These are phyloP conservation scores for Pleurozium schreberi DNA, from an alignment of 225 moss, liverwort and hornwort genomes.

Conservation along the genomic window DNA sequence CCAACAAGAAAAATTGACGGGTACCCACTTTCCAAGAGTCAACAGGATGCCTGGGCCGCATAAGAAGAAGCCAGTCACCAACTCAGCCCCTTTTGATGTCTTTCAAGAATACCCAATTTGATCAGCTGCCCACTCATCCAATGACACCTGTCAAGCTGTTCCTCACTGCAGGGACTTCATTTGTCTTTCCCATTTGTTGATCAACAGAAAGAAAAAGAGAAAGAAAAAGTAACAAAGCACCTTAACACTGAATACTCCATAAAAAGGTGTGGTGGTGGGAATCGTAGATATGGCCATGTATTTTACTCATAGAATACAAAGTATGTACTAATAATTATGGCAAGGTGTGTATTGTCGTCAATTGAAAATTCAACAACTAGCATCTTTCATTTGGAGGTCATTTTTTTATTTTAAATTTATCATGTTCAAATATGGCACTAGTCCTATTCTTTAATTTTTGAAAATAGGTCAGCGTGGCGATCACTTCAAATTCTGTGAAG, in stretches of 20 bases:
- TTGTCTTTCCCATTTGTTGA: background rate
- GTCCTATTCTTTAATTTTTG: too few species aligned
- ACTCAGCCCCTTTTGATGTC: background rate
- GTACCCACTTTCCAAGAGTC: background rate
- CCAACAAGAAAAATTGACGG: background rate
- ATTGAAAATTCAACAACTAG: background rate
- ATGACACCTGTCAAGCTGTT: background rate
- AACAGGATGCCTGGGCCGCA: background rate
- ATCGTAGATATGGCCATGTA: accelerated
- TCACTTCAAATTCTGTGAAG: too few species aligned
- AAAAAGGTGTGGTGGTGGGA: too few species aligned
- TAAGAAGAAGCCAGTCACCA: background rate
- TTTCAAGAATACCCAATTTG: background rate
- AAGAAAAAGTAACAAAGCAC: too few species aligned
- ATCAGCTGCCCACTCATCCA: background rate
- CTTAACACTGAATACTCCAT: too few species aligned
- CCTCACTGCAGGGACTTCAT: background rate
- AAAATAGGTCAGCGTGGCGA: too few species aligned
- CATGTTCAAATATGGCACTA: background rate
- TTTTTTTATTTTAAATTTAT: background rate
- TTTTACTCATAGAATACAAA: accelerated
- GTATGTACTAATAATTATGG: background rate
- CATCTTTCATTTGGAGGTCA: background rate
- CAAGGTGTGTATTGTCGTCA: accelerated
- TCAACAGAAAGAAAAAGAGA: background rate